Base-by-base conservation (phyloP, 805 yeast genomes). In the Huiozyma sinensis region DNA sequence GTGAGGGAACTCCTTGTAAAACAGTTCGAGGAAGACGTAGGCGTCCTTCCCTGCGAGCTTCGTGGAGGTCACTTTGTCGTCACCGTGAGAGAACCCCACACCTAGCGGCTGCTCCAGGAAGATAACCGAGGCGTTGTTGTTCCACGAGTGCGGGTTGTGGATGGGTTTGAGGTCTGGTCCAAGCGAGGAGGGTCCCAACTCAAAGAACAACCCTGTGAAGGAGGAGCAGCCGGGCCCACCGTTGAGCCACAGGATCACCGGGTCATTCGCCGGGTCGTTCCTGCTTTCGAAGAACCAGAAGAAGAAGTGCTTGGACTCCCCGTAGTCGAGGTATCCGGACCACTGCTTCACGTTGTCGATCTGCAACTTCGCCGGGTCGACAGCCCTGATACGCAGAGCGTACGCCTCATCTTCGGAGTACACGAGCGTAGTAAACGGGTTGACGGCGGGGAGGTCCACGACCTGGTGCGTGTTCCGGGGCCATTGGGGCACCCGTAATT, bases 151-250 rank as follows among this genome's bases (percentile, higher is more conserved):
- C 17, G 92, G 90, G 65, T 90, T 90, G 62, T 66, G 69, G 30
- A 75, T 73, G n/a, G 94, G 88, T 54, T 77, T 75, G 52, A 83
- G 64, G 44, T 76, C 72, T 33, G 75, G 63, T 48, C 76, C 79
- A 47, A 90, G 77, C 10, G 81, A 71, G 0, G 95, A 75, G 5
- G 97, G 95, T 28, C 97, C 97, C 57, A 88, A 73, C 63, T 90
- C 97, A 57, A 89, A 87, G 55, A 90, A 77, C 46, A 89, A 69
- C 7, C 97, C 97, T 32, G 94, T 85, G 59, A 87, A 67, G 1
- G 95, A 85, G 0, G 95, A 85, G 61, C 97, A 89, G 9, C 97
- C 97, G 33, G 97, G 97, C 5, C 97, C 96, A 51, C 97, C 97
- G 60, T 89, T 89, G 54, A 89, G 70, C 97, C 90, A 83, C 50